phyloP scores from a whole-genome alignment of 2,329 filamentous ascomycete genomes.

The Beauveria rudraprayagi region DNA sequence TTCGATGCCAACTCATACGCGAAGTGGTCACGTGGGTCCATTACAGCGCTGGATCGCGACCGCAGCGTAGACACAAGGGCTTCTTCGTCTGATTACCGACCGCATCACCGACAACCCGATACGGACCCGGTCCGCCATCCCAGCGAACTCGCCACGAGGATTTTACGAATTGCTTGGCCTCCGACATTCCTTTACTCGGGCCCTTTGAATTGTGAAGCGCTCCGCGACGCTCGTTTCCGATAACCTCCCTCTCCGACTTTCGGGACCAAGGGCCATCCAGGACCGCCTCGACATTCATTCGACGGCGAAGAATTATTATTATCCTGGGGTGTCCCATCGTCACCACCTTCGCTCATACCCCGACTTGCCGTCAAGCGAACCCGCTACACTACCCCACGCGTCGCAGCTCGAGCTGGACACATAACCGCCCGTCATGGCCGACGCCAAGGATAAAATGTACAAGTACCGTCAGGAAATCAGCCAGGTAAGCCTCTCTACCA shows the following conservation, averaged over 20 bases:
- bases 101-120: not conserved
- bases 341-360: no score
- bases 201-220: not conserved
- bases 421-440: slow-evolving; percentile 51
- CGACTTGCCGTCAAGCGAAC: not conserved
- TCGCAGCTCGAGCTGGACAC: not conserved
- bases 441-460: slow-evolving; percentile 46
- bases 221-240: not conserved
- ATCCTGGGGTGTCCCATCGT: not conserved
- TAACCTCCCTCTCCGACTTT: no score
- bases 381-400: not conserved
- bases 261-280: not conserved
- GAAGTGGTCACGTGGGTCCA: slow-evolving; percentile 3
- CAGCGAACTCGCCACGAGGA: not conserved
- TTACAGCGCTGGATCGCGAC: not conserved
- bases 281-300: not conserved
- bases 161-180: not conserved
- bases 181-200: not conserved
- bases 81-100: not conserved
- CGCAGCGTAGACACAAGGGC: not conserved
- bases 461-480: slow-evolving; percentile 99
- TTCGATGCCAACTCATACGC: not conserved
- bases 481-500: slow-evolving; percentile 55
- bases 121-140: not conserved
- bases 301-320: not conserved